Base-by-base conservation (phyloP, 2,329 filamentous ascomycete genomes). In the Fusarium sp. region DNA sequence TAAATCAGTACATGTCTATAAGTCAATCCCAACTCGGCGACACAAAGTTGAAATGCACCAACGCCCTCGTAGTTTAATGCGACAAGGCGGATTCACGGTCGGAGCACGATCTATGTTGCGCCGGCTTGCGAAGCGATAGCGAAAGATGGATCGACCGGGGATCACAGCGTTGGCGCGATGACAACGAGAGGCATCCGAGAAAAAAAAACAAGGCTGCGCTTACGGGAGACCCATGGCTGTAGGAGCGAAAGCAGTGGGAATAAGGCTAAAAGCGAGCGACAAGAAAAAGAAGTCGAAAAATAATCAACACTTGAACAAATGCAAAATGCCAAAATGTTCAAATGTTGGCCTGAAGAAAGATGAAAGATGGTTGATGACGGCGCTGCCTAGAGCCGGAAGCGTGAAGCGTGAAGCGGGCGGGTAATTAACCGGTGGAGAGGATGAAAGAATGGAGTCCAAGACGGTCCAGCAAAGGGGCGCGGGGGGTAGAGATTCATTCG, bases 181-280 rank as follows among this genome's bases (percentile, higher is more conserved):
- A 72, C 65, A 63, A 71, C 38, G 43, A 69, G 58, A 66, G 59
- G 50, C 60, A 62, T 52, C 47, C 17, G 25, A 47, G 43, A 56
- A 50, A 56, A 65, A 60, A 67, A 75, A 75, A 66, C 70, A 63
- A 71, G 65, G 73, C 66, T 70, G 69, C 68, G 85, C 85, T 85
- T 84, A 87, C 85, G 85, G 85, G 60, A 86, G 85, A 78, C 85
- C 85, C 85, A 87, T 87, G 60, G 52, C 78, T 76, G 68, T 35
- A 61, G 38, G 15, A 63, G 56, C 37, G 57, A 40, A 40, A 62
- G 27, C 54, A 27, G 22, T 27, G 17, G 27, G 4, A 32, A 52
- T n/a, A 52, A 52, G 10, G 47, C 17, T 32, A 66, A 50, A 70
- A 72, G 70, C 65, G 71, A 73, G 58, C 63, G 69, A 71, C 63